Evolutionary conservation across 2,329 filamentous ascomycete species (phyloP).

Genomic region (Neonectria sp.): DNA sequence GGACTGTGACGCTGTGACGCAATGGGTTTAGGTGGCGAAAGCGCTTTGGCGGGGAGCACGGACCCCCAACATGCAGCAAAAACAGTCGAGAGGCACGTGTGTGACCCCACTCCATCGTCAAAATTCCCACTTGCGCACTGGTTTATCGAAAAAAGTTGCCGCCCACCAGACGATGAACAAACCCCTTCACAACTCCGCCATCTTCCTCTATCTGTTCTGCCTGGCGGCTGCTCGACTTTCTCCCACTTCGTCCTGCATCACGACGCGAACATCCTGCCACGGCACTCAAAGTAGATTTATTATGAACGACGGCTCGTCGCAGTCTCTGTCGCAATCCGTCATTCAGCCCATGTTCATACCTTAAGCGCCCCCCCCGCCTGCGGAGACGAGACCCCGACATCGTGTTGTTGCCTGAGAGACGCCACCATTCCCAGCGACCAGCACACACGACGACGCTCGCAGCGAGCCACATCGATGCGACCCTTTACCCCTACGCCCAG

Average conservation of each 20-base stretch:
- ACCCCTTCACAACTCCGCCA: constrained; percentile 32
- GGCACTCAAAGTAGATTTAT: constrained; percentile 34
- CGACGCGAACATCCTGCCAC: background rate
- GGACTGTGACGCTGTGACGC: constrained; percentile 18
- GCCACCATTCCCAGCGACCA: constrained; percentile 36
- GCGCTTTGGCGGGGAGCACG: constrained; percentile 30
- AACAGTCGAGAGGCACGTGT: constrained; percentile 48
- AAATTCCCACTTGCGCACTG: constrained; percentile 43
- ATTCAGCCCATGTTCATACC: constrained; percentile 44
- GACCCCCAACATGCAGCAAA: constrained; percentile 32
- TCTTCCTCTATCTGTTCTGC: constrained; percentile 1
- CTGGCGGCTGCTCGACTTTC: constrained; percentile 15
- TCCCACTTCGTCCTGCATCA: constrained; percentile 11
- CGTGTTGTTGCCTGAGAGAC: constrained; percentile 47
- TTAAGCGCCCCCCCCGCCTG: constrained; percentile 32
- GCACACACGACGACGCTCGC: constrained; percentile 26
- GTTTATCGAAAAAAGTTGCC: constrained; percentile 39
- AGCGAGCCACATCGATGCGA: constrained; percentile 42
- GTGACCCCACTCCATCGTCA: constrained; percentile 44
- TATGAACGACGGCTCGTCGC: constrained; percentile 45
- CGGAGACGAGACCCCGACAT: constrained; percentile 24
- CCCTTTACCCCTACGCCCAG: constrained; percentile 54
- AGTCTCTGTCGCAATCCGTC: constrained; percentile 40
- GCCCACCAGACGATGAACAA: constrained; percentile 37
- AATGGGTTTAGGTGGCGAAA: constrained; percentile 15